Base-by-base conservation (phyloP, 2,329 filamentous ascomycete genomes). In the Boeremia exigua region DNA sequence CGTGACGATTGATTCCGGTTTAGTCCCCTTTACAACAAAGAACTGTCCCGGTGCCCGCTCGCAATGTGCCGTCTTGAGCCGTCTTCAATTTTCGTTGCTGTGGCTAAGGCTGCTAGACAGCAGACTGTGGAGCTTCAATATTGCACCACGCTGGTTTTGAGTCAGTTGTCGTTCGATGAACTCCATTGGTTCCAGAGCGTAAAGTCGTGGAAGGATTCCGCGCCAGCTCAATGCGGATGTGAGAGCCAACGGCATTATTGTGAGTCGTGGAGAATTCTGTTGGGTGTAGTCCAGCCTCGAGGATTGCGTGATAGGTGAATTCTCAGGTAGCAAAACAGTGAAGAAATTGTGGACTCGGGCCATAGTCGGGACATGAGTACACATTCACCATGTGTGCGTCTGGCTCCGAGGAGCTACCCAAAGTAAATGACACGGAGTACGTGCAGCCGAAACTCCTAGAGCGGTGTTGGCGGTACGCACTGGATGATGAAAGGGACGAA, bases 321-420 rank as follows among this genome's bases (percentile, higher is more conserved):
- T 56, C 42, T 38, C 23, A 51, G 44, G 15, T 33, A 43, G 33
- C 47, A 33, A 51, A 28, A 27, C 45, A 51, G 43, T 17, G 38
- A 50, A 36, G 39, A 27, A 56, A 58, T 37, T 54, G 54, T 63
- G 62, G 62, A 47, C 27, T 49, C 39, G 25, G 39, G 45, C 59
- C 37, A 15, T 40, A 39, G 23, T 54, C 39, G 40, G 52, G 48
- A 53, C 39, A 10, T 36, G 38, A 19, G 28, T 49, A 40, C 52
- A 48, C 23, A 29, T 15, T 37, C 8, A 30, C 37, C 42, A 28
- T 48, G 9, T 43, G 23, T 23, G 32, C 15, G 33, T 15, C 33
- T 12, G 37, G 32, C 40, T 50, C 40, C 40, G 39, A 39, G 33
- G 33, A 15, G 29, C 30, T 27, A 29, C 33, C 37, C 30, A 17